A percentile compares a stretch with the other conserved stretches of the same genome.
Evolutionary conservation across 2,329 filamentous ascomycete genomes (phyloP).

Genomic region (Magnaporthales sp.): DNA sequence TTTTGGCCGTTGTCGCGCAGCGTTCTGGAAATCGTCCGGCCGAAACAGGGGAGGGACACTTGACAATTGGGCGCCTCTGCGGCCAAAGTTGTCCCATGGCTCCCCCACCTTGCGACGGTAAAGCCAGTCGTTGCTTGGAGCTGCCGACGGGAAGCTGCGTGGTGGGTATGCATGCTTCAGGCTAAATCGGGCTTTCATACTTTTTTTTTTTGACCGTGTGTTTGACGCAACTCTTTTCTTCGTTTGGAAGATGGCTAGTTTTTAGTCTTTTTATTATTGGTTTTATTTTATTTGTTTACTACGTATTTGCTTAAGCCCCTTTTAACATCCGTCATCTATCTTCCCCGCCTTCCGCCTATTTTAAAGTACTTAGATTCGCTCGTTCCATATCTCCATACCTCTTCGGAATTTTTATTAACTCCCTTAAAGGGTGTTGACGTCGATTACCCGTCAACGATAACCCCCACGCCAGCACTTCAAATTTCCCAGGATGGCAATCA

Average conservation of each 20-base stretch:
- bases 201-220: neutral
- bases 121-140: neutral
- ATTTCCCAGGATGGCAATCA: slow-evolving; percentile 14
- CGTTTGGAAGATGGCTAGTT: neutral
- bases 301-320: neutral
- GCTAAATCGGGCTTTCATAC: neutral
- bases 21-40: neutral
- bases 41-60: neutral
- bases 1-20: neutral
- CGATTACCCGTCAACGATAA: neutral
- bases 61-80: neutral
- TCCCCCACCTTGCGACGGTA: neutral
- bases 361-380: neutral
- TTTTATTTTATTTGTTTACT: neutral
- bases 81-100: neutral
- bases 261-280: neutral
- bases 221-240: neutral
- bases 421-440: neutral
- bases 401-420: neutral
- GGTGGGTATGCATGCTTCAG: neutral
- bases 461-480: neutral
- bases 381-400: neutral
- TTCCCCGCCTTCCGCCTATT: neutral
- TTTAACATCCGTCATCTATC: neutral
- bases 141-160: neutral